Evolutionary conservation across 2,329 filamentous ascomycete species (phyloP), one percentile per base, ranked within the genome.

Genomic region (Aspergillus pseudoviridinutans): DNA sequence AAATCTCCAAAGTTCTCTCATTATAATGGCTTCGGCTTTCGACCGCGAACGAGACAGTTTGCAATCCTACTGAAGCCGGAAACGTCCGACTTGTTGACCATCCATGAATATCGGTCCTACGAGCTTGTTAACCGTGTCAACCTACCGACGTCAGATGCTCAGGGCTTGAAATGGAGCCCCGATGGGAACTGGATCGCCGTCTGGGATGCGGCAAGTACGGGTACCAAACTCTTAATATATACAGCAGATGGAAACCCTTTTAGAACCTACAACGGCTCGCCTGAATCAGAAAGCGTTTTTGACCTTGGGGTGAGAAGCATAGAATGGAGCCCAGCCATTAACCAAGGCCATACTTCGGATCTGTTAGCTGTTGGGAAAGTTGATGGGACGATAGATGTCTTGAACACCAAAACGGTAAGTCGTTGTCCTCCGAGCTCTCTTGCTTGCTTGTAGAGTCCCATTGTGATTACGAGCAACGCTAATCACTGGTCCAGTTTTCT

Each of bases 221-320:
- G 80, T 7, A 80, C 79, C 35, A 79, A 77, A 55, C 66, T 85
- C 10, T 70, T 80, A 54, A 76, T 87, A 44, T 84, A 82, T 63
- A 86, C 84, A 1, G 81, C 83, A 2, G 83, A 86, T 63, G 84
- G 83, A 1, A 78, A 86, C 60, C 73, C 81, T 3, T 87, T 82
- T 69, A 78, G 82, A 54, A 81, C 79, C 0, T 83, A 82, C 60
- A 73, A 73, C 3, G 77, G 78, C 4, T 66, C 68, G 6, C 58
- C 67, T 4, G 73, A 73, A 12, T 66, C 74, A 3, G 71, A 72
- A 50, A 68, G 65, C 24, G 68, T 76, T 3, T 67, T 73, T 57
- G 80, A 80, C 35, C 64, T 83, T 22, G 82, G 82, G 0, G 76
- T 83, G 32, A 81, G 76, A 65, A 76, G 72, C 4, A 73, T 84